Base-by-base conservation (phyloP, 2,329 filamentous ascomycete species). In the Graphiopsis chlorocephala region DNA sequence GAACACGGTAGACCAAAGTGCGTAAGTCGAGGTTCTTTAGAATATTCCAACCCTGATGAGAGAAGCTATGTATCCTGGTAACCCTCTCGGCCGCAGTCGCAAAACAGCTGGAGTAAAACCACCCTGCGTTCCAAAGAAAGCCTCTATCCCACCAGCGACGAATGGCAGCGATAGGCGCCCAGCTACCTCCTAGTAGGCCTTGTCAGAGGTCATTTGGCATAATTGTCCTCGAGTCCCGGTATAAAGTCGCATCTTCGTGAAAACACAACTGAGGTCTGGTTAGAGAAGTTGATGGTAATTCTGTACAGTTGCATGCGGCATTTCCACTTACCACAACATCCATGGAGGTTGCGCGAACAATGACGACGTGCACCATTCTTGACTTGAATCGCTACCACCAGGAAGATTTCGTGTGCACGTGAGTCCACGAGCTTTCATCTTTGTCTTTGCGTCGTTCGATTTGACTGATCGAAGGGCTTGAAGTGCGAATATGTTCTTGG, bases 51-150 rank as follows among this genome's bases (percentile, higher is more conserved):
- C 78, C 81, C 11, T 74, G 74, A 71, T 88, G 85, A 20, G 83
- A 85, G 72, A 86, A 87, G 64, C 81, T 82, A 10, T 79, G 76
- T 77, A 88, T 81, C 74, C 87, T 88, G 68, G 79, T 81, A 53
- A 84, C 74, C 68, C 87, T 78, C 72, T 86, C 82, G 4, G 78
- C 78, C 17, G 88, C 74, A 0, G 83, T 87, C 20, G 79, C 76
- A 71, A 87, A 87, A 76, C 86, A 88, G 63, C 79, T 84, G 61
- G 83, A 86, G 78, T 86, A 89, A 73, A 88, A 85, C 86, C 86
- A 89, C 0, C 77, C 82, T 0, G 84, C 83, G 69, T 85, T 82
- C 69, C 73, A 73, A 29, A 87, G 67, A 5, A 78, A 77, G 7
- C 75, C 79, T 6, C 35, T 52, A 3, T 38, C 20, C 64, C 64